A percentile compares a stretch with the other conserved stretches of the same genome.
Conservation (phyloP, 2,329 filamentous ascomycete genomes). For the Sporothrix humicola region DNA sequence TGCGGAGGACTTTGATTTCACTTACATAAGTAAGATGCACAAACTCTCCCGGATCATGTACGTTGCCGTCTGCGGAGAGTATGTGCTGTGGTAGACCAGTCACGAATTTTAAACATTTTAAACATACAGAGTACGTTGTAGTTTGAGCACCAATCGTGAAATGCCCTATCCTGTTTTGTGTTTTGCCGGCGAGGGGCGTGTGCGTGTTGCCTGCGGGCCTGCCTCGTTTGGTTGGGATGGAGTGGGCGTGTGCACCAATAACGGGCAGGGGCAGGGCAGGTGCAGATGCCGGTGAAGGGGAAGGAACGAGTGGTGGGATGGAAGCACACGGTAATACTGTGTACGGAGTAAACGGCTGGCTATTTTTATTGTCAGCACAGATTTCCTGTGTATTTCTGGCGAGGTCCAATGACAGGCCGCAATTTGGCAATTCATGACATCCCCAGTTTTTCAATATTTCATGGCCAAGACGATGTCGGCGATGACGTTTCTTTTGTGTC, state of each 20-base stretch:
- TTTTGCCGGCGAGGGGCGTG: constrained; percentile 8
- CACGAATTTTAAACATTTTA: neutral
- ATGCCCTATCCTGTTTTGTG: neutral
- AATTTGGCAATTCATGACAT: constrained; percentile 13
- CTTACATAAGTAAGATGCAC: constrained; percentile 21
- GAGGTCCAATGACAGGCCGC: neutral
- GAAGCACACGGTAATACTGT: no score
- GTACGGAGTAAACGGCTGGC: no score
- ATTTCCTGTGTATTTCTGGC: no score
- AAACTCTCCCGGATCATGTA: no score
- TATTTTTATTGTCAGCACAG: no score
- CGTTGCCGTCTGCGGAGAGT: neutral
- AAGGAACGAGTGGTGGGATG: neutral
- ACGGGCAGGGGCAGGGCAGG: constrained; percentile 9
- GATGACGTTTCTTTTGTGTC: neutral
- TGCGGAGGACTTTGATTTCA: constrained; percentile 7
- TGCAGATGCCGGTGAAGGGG: neutral
- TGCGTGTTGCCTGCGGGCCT: neutral
- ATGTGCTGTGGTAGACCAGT: neutral
- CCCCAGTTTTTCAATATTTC: neutral
- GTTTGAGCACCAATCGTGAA: neutral
- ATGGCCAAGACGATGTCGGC: constrained; percentile 7
- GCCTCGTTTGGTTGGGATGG: neutral
- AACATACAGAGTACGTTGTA: no score
- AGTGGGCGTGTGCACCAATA: neutral